phyloP scores from a whole-genome alignment of 2,329 filamentous ascomycete species.

The Verticillium tricorpus region DNA sequence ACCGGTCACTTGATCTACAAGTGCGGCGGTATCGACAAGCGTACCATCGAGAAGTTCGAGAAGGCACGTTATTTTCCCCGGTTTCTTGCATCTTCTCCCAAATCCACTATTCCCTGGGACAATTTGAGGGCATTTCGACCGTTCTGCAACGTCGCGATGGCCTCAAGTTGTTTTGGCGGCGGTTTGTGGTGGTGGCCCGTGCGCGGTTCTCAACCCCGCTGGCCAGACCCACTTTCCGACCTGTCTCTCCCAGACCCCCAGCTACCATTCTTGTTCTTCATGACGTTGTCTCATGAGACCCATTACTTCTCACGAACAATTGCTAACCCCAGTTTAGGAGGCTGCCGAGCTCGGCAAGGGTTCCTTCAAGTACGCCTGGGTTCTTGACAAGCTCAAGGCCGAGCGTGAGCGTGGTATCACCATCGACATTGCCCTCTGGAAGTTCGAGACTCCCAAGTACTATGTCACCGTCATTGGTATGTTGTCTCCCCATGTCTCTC shows the following conservation, averaged over 20 bases:
- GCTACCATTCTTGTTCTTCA: no score
- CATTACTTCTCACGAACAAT: no score
- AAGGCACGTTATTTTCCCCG: conserved; percentile 40
- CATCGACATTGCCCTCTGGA: conserved; percentile 99
- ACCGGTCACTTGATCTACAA: conserved; percentile 98
- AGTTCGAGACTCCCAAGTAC: conserved; percentile 99
- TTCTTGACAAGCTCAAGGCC: conserved; percentile 99
- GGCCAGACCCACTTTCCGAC: no score
- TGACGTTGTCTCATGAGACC: no score
- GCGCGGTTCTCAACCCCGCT: no score
- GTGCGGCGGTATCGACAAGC: conserved; percentile 69
- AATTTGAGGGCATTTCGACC: no score
- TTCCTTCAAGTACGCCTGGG: conserved; percentile 98
- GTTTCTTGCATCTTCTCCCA: no score
- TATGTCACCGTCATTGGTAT: conserved; percentile 95
- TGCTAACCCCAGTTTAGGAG: conserved; percentile 55
- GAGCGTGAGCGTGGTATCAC: conserved; percentile 99
- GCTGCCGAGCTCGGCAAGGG: conserved; percentile 99
- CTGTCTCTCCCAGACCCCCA: no score
- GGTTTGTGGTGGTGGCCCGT: conserved; percentile 4
- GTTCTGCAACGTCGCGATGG: no score
- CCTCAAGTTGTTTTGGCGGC: background rate
- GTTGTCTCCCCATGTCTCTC: conserved; percentile 22
- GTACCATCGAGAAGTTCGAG: conserved; percentile 98
- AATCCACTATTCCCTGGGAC: no score